Evolutionary conservation across 1,139 yeast genomes (phyloP).

Genomic region (Nadsonia commutata): DNA sequence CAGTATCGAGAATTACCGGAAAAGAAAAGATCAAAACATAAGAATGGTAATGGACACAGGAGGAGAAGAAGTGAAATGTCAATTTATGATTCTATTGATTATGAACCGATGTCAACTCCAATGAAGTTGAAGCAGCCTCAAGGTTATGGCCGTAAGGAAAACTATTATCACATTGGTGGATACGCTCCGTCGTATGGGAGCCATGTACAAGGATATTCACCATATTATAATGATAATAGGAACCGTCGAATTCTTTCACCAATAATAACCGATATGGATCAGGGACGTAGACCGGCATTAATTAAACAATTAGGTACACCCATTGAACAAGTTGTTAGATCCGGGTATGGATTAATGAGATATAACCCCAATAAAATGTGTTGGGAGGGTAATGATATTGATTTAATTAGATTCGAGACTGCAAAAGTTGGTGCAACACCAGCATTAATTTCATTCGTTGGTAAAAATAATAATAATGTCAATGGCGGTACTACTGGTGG

Average conservation of each 20-base stretch:
- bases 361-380: conserved; percentile 36
- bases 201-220: no score
- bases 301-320: background rate
- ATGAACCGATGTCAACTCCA: no score
- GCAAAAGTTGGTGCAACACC: conserved; percentile 17
- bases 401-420: conserved; percentile 34
- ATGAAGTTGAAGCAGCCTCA: no score
- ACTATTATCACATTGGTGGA: no score
- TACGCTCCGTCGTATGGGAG: no score
- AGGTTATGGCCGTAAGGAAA: no score
- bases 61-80: no score
- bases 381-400: conserved; percentile 64
- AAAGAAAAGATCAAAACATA: background rate
- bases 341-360: conserved; percentile 27
- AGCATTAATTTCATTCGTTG: conserved; percentile 23
- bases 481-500: background rate
- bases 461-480: conserved; percentile 1
- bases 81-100: no score
- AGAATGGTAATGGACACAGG: no score
- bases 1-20: background rate
- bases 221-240: no score
- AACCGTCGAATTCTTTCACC: no score
- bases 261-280: no score
- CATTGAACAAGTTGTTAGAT: background rate
- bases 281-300: background rate